These are phyloP conservation scores for Artemisia annua DNA, from an alignment of 129 eudicot species.

Conservation along the genomic window DNA sequence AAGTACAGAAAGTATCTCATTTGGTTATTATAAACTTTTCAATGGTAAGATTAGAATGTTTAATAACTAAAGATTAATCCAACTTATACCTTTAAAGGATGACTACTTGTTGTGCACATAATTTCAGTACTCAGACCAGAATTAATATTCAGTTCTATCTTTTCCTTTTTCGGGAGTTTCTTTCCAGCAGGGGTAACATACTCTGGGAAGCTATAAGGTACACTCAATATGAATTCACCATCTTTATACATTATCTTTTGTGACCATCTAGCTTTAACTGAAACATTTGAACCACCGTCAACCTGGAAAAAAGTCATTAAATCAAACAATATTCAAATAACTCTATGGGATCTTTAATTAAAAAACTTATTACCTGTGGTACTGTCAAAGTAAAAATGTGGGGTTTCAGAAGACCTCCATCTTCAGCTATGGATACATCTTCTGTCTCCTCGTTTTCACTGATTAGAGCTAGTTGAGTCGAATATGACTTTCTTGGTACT, in stretches of 20 bases:
- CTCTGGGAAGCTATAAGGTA: conserved; percentile 84
- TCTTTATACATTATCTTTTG: conserved; percentile 59
- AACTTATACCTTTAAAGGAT: conserved; percentile 76
- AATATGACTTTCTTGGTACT: conserved; percentile 45
- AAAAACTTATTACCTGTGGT: conserved; percentile 53
- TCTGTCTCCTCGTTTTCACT: conserved; percentile 37
- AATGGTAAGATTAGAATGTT: not conserved
- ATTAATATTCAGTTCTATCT: conserved; percentile 59
- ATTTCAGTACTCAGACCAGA: conserved; percentile 62
- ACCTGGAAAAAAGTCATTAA: conserved; percentile 36
- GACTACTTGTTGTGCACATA: conserved; percentile 60
- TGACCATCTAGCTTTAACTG: conserved; percentile 65
- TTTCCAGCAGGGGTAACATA: conserved; percentile 85
- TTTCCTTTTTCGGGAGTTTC: conserved; percentile 74
- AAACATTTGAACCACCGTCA: conserved; percentile 80
- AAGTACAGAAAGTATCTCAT: conserved; percentile 4
- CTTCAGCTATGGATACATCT: conserved; percentile 43
- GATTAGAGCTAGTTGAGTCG: conserved; percentile 34
- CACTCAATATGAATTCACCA: conserved; percentile 61
- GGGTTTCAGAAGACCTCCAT: conserved; percentile 66
- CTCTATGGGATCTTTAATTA: not conserved
- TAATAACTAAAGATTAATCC: not conserved
- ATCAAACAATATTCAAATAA: not conserved
- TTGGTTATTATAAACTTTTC: not conserved
- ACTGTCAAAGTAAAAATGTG: conserved; percentile 67